Conservation (phyloP, 2,329 filamentous ascomycete genomes). For the Penicillium sp. region DNA sequence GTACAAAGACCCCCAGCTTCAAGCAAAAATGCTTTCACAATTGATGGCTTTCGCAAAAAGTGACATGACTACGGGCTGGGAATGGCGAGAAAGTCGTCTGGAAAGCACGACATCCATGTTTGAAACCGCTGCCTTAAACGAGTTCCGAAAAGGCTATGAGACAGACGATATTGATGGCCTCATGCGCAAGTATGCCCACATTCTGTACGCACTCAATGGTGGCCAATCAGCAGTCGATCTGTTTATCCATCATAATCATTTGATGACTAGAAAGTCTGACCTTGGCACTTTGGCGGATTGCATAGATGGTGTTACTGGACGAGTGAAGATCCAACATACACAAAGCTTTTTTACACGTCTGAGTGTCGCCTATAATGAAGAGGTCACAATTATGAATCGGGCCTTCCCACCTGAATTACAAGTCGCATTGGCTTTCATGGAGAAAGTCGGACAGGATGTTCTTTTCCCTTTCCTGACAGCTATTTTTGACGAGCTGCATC, state of each 20-base stretch:
- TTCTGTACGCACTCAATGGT: conserved; percentile 78
- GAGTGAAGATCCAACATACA: conserved; percentile 75
- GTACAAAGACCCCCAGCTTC: conserved; percentile 83
- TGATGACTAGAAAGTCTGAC: conserved; percentile 72
- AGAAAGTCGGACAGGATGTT: conserved; percentile 77
- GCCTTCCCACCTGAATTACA: conserved; percentile 72
- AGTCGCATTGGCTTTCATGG: conserved; percentile 75
- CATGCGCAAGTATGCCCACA: conserved; percentile 86
- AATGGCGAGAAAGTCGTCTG: conserved; percentile 69
- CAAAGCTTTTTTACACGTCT: conserved; percentile 76
- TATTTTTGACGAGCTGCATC: conserved; percentile 83
- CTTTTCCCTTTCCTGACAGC: conserved; percentile 82
- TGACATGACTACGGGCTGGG: conserved; percentile 76
- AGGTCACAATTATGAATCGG: conserved; percentile 73
- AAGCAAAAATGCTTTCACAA: conserved; percentile 85
- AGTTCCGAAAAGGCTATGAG: conserved; percentile 92
- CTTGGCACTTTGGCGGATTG: conserved; percentile 78
- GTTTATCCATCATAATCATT: conserved; percentile 84
- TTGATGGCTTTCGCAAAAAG: conserved; percentile 74
- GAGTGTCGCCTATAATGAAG: conserved; percentile 75
- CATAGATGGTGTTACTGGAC: conserved; percentile 66
- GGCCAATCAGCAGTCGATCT: conserved; percentile 75
- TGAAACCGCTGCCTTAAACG: conserved; percentile 82
- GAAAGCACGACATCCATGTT: conserved; percentile 76
- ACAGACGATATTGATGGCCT: conserved; percentile 81